Base-by-base conservation (phyloP, 2,329 filamentous ascomycete species). In the Penicillium sclerotiorum region DNA sequence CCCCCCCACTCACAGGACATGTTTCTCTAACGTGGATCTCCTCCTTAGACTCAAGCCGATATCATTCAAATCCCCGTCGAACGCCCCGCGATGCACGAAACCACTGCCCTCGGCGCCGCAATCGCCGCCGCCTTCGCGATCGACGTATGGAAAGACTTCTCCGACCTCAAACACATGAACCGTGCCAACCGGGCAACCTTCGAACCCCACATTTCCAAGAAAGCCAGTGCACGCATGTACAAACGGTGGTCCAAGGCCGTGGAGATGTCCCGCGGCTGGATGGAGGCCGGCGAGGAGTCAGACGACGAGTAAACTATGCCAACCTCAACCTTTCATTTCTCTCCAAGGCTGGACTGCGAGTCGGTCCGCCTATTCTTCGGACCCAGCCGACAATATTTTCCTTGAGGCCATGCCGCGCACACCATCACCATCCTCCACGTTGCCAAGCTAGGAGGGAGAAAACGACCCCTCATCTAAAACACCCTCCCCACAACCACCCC, bases 51-150 rank as follows among this genome's bases (percentile, higher is more conserved):
- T 5, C 91, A 96, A 80, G 87, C 91, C 55, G 87, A 95, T 73
- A 82, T 96, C 43, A 90, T 88, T 61, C 84, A 85, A 48, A 94
- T 95, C 59, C 87, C 86, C 22, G 88, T 96, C 52, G 84, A 92
- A 68, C 85, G 91, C 20, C 91, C 91, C 0, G 81, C 84, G 48
- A 95, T 96, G 91, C 86, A 89, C 49, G 91, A 96, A 76, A 95
- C 90, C 4, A 96, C 91, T 1, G 88, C 90, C 1, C 81, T 96
- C 2, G 91, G 91, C 21, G 90, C 91, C 12, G 91, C 91, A 40
- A 93, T 95, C 61, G 90, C 91, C 13, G 91, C 91, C 8, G 91
- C 90, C 11, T 84, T 95, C 52, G 90, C 90, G 8, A 84, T 89
- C 11, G 86, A 82, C 37, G 83, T 93, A 27, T 95, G 90, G 89